These are phyloP conservation scores for Smittium culicis DNA, from an alignment of 371 early-diverging fungal genomes.

Conservation along the genomic window DNA sequence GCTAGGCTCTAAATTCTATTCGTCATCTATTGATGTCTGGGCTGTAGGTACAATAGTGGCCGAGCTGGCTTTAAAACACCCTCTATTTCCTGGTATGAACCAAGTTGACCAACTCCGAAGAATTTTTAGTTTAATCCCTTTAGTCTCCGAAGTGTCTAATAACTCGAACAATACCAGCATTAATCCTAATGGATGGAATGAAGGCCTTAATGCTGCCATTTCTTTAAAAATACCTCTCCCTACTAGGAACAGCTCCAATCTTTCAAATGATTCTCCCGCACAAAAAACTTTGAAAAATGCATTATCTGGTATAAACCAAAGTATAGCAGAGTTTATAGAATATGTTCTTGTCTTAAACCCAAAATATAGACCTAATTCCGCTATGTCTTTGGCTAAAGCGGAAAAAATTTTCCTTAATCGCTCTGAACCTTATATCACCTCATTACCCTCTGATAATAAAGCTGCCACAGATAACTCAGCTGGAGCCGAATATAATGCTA, in stretches of 20 bases:
- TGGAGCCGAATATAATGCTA: too few species aligned
- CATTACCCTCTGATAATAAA: background rate
- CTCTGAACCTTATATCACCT: background rate
- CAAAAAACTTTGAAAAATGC: slow-evolving; percentile 40
- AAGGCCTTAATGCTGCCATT: slow-evolving; percentile 1
- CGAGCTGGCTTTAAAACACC: slow-evolving; percentile 65
- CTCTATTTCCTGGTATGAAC: slow-evolving; percentile 86
- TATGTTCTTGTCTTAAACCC: slow-evolving; percentile 84
- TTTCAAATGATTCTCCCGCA: background rate
- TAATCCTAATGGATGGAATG: slow-evolving; percentile 1
- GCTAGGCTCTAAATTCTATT: slow-evolving; percentile 65
- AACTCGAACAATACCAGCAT: background rate
- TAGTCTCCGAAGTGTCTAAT: background rate
- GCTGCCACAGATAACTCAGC: background rate
- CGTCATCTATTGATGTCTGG: slow-evolving; percentile 95
- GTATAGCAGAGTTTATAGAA: slow-evolving; percentile 52
- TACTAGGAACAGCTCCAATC: background rate
- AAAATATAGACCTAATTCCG: slow-evolving; percentile 38
- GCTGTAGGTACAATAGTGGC: slow-evolving; percentile 87
- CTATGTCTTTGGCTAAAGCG: background rate
- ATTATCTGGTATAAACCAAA: slow-evolving; percentile 45
- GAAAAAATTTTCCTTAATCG: background rate
- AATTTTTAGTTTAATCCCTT: slow-evolving; percentile 44
- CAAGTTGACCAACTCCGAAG: slow-evolving; percentile 78
- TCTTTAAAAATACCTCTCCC: slow-evolving; percentile 1